Percentiles rank a stretch among this genome's conserved stretches.
Evolutionary conservation across 331 rosid genomes (phyloP).

Genomic region (Rosa hybrid): DNA sequence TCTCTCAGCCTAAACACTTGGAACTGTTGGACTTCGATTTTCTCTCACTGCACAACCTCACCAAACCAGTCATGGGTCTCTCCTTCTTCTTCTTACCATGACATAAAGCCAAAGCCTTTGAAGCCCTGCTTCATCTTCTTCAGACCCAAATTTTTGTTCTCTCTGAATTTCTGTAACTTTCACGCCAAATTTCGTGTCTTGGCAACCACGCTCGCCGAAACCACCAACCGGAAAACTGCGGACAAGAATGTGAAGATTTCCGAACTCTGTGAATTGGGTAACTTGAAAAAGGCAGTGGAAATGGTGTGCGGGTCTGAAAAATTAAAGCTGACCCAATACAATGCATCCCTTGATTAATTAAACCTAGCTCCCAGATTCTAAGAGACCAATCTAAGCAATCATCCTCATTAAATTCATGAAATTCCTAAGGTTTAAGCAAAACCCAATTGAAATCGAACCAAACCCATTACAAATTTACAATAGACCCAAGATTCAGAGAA

Average conservation of each 20-base stretch:
- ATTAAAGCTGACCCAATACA: too few species aligned
- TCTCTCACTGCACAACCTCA: conserved; percentile 23
- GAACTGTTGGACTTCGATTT: too few species aligned
- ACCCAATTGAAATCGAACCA: too few species aligned
- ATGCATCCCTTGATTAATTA: too few species aligned
- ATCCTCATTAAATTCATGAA: too few species aligned
- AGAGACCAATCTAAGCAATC: too few species aligned
- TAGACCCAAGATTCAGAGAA: too few species aligned
- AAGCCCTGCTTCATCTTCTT: conserved; percentile 32
- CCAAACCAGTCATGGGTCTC: conserved; percentile 25
- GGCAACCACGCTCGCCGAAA: conserved; percentile 29
- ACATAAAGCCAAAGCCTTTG: neutral
- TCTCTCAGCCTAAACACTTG: too few species aligned
- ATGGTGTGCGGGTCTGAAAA: conserved; percentile 39
- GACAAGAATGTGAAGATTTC: conserved; percentile 32
- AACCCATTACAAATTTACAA: too few species aligned
- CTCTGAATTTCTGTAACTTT: conserved; percentile 30
- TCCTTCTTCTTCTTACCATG: conserved; percentile 21
- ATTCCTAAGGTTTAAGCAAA: too few species aligned
- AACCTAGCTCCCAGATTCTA: too few species aligned
- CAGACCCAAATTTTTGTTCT: conserved; percentile 29
- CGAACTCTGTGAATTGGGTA: conserved; percentile 51
- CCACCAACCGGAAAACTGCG: neutral
- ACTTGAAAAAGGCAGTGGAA: conserved; percentile 54
- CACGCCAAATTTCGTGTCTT: conserved; percentile 23